A percentile compares a stretch with the other conserved stretches of the same genome.
These are phyloP conservation scores for Aspergillus calidoustus DNA, from an alignment of 2,329 filamentous ascomycete genomes.

Conservation along the genomic window DNA sequence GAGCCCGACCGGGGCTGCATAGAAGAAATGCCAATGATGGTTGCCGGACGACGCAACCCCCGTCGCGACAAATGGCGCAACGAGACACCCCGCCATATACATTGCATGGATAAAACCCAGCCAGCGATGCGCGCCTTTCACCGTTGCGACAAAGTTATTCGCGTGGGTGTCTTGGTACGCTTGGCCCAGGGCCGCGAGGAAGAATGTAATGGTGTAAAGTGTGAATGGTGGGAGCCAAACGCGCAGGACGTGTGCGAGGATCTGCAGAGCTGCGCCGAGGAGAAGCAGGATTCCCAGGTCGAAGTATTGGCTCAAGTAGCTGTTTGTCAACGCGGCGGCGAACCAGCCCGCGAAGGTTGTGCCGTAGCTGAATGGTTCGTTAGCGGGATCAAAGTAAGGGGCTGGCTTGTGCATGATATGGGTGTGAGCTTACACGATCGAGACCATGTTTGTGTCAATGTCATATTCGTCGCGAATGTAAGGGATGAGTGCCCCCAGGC, in stretches of 20 bases:
- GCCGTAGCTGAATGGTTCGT: conserved; percentile 49
- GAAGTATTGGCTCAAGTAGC: conserved; percentile 53
- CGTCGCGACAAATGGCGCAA: conserved; percentile 61
- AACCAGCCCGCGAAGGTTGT: conserved; percentile 66
- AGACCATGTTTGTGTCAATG: conserved; percentile 57
- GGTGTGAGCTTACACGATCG: conserved; percentile 52
- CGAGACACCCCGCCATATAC: conserved; percentile 61
- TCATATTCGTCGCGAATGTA: conserved; percentile 64
- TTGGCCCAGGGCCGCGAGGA: conserved; percentile 62
- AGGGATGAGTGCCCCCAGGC: conserved; percentile 65
- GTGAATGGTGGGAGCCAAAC: conserved; percentile 62
- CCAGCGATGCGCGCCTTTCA: conserved; percentile 61
- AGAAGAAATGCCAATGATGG: conserved; percentile 60
- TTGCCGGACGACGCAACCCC: conserved; percentile 51
- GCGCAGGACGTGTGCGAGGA: conserved; percentile 52
- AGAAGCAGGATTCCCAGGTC: conserved; percentile 61
- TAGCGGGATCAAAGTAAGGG: not conserved
- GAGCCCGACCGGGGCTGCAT: conserved; percentile 59
- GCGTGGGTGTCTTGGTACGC: conserved; percentile 67
- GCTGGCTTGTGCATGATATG: conserved; percentile 6
- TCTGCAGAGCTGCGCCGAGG: conserved; percentile 61
- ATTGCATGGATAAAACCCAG: conserved; percentile 68
- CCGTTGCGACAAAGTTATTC: conserved; percentile 63
- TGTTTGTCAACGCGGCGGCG: conserved; percentile 60
- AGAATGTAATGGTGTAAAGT: conserved; percentile 63